phyloP scores from a whole-genome alignment of 1,284 basidiomycete species.

The Naganishia sp. region DNA sequence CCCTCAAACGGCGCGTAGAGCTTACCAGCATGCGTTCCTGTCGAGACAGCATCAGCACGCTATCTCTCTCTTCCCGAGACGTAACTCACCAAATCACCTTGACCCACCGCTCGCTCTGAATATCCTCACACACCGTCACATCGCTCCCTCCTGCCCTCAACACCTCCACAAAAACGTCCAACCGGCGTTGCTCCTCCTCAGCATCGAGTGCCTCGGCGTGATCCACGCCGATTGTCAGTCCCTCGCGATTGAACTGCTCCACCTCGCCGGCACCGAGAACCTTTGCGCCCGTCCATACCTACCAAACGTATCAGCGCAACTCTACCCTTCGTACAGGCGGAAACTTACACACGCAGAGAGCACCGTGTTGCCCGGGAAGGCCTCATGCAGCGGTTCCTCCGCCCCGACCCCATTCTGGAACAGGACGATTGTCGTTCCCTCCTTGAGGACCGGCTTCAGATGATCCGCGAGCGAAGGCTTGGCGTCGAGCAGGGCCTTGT shows the following conservation, averaged over 20 bases:
- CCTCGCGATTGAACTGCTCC: constrained; percentile 52
- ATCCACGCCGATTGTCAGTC: constrained; percentile 53
- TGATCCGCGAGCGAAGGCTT: constrained; percentile 49
- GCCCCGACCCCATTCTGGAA: constrained; percentile 59
- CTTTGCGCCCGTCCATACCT: constrained; percentile 54
- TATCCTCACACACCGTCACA: constrained; percentile 53
- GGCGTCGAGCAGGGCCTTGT: constrained; percentile 53
- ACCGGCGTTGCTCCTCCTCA: constrained; percentile 41
- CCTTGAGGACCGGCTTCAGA: constrained; percentile 44
- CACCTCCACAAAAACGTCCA: constrained; percentile 47
- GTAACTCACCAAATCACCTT: constrained; percentile 53
- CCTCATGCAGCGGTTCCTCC: constrained; percentile 54
- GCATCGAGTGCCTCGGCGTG: constrained; percentile 37
- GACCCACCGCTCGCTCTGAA: constrained; percentile 58
- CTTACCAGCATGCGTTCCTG: constrained; percentile 46
- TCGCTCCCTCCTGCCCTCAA: constrained; percentile 50
- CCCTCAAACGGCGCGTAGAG: constrained; percentile 10
- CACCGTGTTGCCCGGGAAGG: constrained; percentile 54
- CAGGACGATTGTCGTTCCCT: constrained; percentile 54
- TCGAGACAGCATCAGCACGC: not conserved
- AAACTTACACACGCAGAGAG: constrained; percentile 54
- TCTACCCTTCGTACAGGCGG: not conserved
- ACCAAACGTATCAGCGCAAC: not conserved
- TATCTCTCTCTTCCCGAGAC: not conserved
- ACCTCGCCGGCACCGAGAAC: constrained; percentile 37